Evolutionary conservation across 2,329 filamentous ascomycete species (phyloP).

Genomic region (Ceratocystis alfenasii): DNA sequence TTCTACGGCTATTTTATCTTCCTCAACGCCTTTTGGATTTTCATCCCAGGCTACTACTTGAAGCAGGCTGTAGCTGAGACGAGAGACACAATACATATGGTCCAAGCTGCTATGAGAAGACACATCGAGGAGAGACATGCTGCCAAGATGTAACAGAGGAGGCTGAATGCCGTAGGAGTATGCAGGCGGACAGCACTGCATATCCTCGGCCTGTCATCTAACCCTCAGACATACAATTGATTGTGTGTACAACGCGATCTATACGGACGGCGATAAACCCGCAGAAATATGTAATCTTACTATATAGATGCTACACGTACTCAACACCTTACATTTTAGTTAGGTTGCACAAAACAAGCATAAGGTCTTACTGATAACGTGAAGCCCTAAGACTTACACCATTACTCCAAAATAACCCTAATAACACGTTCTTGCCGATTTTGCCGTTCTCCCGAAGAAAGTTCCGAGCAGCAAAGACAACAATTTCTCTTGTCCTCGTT

Average conservation of each 20-base stretch:
- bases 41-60: constrained; percentile 34
- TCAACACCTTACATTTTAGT: neutral
- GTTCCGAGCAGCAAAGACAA: neutral
- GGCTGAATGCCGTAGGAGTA: too few relatives aligned
- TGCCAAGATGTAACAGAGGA: neutral
- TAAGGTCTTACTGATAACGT: neutral
- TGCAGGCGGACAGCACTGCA: too few relatives aligned
- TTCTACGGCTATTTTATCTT: constrained; percentile 43
- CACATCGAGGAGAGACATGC: neutral
- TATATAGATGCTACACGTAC: too few relatives aligned
- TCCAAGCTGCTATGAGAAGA: constrained; percentile 13
- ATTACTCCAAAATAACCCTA: neutral
- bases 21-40: constrained; percentile 43
- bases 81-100: constrained; percentile 15
- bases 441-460: constrained; percentile 2
- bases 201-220: too few relatives aligned
- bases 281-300: too few relatives aligned
- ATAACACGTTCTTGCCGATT: neutral
- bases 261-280: too few relatives aligned
- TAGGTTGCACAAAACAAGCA: neutral
- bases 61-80: constrained; percentile 26
- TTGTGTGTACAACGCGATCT: too few relatives aligned
- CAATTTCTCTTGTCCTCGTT: neutral
- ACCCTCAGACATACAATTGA: too few relatives aligned
- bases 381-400: neutral